Percentiles rank a stretch among this genome's conserved stretches.
Evolutionary conservation across 495 filamentous ascomycete genomes (phyloP).

Genomic region (Daldinia vernicosa): DNA sequence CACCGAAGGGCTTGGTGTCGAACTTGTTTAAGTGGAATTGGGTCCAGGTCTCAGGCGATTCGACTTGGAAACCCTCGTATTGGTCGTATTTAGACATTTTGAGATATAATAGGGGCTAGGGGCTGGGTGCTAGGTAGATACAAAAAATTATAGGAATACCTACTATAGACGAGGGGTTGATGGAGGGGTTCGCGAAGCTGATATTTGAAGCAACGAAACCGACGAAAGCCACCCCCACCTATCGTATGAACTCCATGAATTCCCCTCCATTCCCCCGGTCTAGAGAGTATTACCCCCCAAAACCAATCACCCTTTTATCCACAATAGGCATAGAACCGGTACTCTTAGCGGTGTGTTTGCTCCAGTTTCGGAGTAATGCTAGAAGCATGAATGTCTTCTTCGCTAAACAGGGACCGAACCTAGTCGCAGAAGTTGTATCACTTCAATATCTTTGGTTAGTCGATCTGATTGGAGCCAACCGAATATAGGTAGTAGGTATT

Average conservation of each 20-base stretch:
- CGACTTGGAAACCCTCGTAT: slow-evolving; percentile 63
- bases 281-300: slow-evolving; percentile 1
- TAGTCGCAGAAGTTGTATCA: slow-evolving; percentile 7
- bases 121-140: background rate
- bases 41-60: slow-evolving; percentile 60
- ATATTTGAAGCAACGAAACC: slow-evolving; percentile 12
- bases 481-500: background rate
- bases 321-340: slow-evolving; percentile 12
- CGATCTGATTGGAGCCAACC: slow-evolving; percentile 30
- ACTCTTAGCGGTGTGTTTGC: background rate
- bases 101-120: background rate
- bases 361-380: slow-evolving; percentile 20
- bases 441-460: slow-evolving; percentile 9
- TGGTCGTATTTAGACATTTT: slow-evolving; percentile 48
- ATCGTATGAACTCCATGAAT: background rate
- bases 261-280: slow-evolving; percentile 3
- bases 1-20: slow-evolving; percentile 65
- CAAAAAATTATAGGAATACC: slow-evolving; percentile 10
- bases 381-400: background rate
- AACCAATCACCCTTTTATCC: slow-evolving; percentile 31
- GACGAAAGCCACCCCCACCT: slow-evolving; percentile 3
- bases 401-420: slow-evolving; percentile 29
- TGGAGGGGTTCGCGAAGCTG: slow-evolving; percentile 18
- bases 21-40: slow-evolving; percentile 66
- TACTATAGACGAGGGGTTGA: slow-evolving; percentile 1